Evolutionary conservation across 75 land plant genomes (phyloP).

Genomic region (Cunninghamia lanceolata): DNA sequence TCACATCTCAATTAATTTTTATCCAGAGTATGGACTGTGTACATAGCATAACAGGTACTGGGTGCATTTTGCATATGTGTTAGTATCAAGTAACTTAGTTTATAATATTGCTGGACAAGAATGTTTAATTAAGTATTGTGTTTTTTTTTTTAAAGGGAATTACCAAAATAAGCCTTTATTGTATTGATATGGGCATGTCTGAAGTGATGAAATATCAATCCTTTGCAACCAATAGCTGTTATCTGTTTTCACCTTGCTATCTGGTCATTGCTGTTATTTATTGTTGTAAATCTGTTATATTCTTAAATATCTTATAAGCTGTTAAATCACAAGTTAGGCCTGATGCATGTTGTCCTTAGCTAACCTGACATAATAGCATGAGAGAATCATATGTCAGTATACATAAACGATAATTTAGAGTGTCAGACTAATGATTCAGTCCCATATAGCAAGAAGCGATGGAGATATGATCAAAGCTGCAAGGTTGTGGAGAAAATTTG

Average conservation of each 20-base stretch:
- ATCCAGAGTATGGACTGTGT: neutral
- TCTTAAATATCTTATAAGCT: neutral
- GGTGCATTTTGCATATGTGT: neutral
- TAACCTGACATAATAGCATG: neutral
- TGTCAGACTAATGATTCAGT: neutral
- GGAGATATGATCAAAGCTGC: neutral
- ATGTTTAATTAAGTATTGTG: neutral
- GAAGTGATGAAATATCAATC: neutral
- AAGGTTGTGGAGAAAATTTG: neutral
- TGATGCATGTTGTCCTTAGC: neutral
- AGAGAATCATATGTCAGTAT: neutral
- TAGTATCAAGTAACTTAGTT: neutral
- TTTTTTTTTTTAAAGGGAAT: neutral
- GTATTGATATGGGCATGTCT: neutral
- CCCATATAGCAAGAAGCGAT: neutral
- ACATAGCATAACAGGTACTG: neutral
- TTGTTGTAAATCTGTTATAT: neutral
- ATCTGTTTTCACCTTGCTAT: neutral
- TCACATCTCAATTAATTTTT: neutral
- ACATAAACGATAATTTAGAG: neutral
- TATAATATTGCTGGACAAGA: neutral
- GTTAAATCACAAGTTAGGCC: neutral
- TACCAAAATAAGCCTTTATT: neutral
- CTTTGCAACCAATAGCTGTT: neutral
- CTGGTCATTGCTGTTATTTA: neutral